These are phyloP conservation scores for Priceomyces medius DNA, from an alignment of 805 yeast genomes.

Conservation along the genomic window DNA sequence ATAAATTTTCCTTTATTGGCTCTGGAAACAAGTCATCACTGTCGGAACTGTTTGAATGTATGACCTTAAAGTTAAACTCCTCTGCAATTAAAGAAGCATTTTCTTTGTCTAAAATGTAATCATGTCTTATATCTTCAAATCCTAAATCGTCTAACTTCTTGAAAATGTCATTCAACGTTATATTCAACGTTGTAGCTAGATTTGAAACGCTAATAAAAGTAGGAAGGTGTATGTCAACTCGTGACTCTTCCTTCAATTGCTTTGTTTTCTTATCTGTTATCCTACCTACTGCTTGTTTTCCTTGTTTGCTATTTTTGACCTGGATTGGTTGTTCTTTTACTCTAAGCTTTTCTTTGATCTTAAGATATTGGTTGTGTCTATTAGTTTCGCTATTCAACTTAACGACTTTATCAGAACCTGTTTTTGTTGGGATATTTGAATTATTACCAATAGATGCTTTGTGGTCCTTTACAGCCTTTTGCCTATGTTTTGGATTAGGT, in stretches of 20 bases:
- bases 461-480: background rate
- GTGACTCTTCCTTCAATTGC: slow-evolving; percentile 1
- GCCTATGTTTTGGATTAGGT: background rate
- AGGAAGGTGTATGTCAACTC: slow-evolving; percentile 55
- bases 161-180: slow-evolving; percentile 61
- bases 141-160: slow-evolving; percentile 65
- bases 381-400: background rate
- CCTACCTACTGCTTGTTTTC: slow-evolving; percentile 3
- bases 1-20: slow-evolving; percentile 44
- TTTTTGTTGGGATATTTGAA: background rate
- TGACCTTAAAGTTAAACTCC: slow-evolving; percentile 74
- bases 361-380: slow-evolving; percentile 7
- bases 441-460: background rate
- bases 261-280: background rate
- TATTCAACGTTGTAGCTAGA: slow-evolving; percentile 66
- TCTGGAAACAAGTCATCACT: slow-evolving; percentile 58
- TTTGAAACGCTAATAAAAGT: slow-evolving; percentile 77
- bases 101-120: slow-evolving; percentile 81
- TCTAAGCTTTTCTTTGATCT: slow-evolving; percentile 7
- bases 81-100: slow-evolving; percentile 85
- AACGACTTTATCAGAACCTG: background rate
- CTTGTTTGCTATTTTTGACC: slow-evolving; percentile 3
- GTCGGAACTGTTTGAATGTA: slow-evolving; percentile 54
- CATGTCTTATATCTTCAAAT: slow-evolving; percentile 66
- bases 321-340: slow-evolving; percentile 6